A percentile compares a stretch with the other conserved stretches of the same genome.
phyloP scores from a whole-genome alignment of 768 basidiomycete genomes.

The Solioccasus polychromus region DNA sequence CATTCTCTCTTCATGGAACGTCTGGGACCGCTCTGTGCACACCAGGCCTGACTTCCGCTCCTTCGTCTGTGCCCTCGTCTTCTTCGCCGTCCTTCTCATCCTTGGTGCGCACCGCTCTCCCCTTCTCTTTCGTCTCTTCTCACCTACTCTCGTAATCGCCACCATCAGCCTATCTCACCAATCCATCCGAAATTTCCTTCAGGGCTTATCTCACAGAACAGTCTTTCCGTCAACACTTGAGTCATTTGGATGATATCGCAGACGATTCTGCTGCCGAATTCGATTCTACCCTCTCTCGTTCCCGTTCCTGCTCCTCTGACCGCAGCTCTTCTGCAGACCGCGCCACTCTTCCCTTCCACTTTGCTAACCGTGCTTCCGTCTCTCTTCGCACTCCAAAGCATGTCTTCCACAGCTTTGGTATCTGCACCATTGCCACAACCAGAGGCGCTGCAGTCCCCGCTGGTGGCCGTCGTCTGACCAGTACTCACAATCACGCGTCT shows the following conservation, averaged over 20 bases:
- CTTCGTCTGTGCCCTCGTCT: slow-evolving; percentile 66
- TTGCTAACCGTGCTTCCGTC: slow-evolving; percentile 89
- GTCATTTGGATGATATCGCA: slow-evolving; percentile 68
- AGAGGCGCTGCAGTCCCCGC: slow-evolving; percentile 37
- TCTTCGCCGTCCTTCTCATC: slow-evolving; percentile 64
- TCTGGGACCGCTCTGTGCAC: slow-evolving; percentile 48
- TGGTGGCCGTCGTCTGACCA: slow-evolving; percentile 55
- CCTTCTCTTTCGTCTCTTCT: neutral
- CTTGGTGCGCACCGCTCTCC: slow-evolving; percentile 52
- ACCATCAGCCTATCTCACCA: slow-evolving; percentile 83
- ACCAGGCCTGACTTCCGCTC: slow-evolving; percentile 66
- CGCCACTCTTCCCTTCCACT: slow-evolving; percentile 56
- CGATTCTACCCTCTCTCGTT: slow-evolving; percentile 26
- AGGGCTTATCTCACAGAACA: slow-evolving; percentile 95
- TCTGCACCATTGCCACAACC: slow-evolving; percentile 76
- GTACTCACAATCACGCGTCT: slow-evolving; percentile 14
- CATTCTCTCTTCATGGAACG: slow-evolving; percentile 56
- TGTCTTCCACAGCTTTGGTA: slow-evolving; percentile 79
- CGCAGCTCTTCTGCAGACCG: slow-evolving; percentile 20
- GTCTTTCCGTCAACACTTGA: slow-evolving; percentile 92
- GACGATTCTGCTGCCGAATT: slow-evolving; percentile 46
- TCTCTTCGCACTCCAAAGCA: slow-evolving; percentile 90
- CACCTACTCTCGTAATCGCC: slow-evolving; percentile 2
- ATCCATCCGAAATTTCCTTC: slow-evolving; percentile 92
- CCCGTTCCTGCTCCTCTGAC: slow-evolving; percentile 25